Conservation (phyloP, 2,329 filamentous ascomycete genomes). For the Pseudogymnoascus sp. region DNA sequence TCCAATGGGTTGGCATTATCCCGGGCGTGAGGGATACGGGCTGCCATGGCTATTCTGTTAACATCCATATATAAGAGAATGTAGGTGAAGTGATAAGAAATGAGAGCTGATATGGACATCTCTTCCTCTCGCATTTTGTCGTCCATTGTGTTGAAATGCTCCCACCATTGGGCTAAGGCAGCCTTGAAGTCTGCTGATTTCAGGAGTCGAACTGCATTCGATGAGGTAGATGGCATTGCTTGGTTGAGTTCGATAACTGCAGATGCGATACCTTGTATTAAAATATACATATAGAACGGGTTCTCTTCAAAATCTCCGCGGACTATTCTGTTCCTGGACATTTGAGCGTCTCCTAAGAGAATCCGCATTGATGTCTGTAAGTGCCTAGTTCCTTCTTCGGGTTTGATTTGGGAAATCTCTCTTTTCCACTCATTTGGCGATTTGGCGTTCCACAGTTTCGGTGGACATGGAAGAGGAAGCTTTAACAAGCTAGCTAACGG, state of each 20-base stretch:
- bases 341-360: neutral
- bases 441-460: neutral
- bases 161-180: neutral
- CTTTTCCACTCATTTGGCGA: neutral
- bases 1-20: neutral
- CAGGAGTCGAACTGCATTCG: neutral
- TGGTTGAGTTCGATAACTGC: neutral
- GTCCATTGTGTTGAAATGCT: neutral
- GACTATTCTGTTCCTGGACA: neutral
- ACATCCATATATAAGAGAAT: neutral
- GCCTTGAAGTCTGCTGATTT: neutral
- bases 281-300: neutral
- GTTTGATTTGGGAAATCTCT: slow-evolving; percentile 14
- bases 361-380: slow-evolving; percentile 2
- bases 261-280: neutral
- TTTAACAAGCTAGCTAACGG: neutral
- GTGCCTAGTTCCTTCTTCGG: slow-evolving; percentile 18
- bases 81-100: neutral
- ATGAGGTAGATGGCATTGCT: neutral
- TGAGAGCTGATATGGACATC: neutral
- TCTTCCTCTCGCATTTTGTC: neutral
- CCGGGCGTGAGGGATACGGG: neutral
- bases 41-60: neutral
- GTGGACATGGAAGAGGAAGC: neutral
- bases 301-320: neutral